Conservation (phyloP, 257 asterid species). For the Avicennia marina region DNA sequence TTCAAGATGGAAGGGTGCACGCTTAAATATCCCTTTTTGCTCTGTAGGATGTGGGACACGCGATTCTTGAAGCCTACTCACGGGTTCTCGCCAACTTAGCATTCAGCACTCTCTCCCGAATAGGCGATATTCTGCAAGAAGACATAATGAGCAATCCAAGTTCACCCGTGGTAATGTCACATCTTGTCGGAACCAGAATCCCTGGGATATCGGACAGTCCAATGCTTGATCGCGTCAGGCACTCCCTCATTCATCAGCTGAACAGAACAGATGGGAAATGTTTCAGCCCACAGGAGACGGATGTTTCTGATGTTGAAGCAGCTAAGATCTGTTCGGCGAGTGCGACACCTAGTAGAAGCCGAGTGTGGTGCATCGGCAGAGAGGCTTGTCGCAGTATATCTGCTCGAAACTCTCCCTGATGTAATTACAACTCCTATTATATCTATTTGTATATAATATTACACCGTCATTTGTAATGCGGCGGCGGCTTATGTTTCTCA, state of each 20-base stretch:
- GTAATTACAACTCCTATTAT: not conserved
- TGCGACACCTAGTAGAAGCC: conserved; percentile 46
- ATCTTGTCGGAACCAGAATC: conserved; percentile 63
- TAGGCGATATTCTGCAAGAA: conserved; percentile 81
- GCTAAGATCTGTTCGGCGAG: conserved; percentile 34
- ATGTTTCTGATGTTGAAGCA: conserved; percentile 32
- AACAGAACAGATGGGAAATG: conserved; percentile 36
- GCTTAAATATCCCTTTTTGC: not conserved
- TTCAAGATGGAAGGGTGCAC: not conserved
- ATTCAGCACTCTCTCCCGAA: conserved; percentile 67
- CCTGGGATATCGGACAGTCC: conserved; percentile 69
- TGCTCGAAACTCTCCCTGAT: conserved; percentile 47
- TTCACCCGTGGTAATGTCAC: conserved; percentile 60
- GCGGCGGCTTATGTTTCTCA: no score
- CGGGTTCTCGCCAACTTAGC: conserved; percentile 74
- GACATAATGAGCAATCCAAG: conserved; percentile 75
- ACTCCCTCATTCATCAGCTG: conserved; percentile 75
- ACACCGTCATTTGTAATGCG: not conserved
- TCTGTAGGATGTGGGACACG: conserved; percentile 76
- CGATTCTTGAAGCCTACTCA: conserved; percentile 92
- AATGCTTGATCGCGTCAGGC: conserved; percentile 59
- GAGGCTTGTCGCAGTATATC: conserved; percentile 51
- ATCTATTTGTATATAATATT: conserved; percentile 18
- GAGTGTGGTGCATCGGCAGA: conserved; percentile 62
- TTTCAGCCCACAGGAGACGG: conserved; percentile 15